Conservation (phyloP, 495 filamentous ascomycete genomes). For the Rhypophila decipiens region DNA sequence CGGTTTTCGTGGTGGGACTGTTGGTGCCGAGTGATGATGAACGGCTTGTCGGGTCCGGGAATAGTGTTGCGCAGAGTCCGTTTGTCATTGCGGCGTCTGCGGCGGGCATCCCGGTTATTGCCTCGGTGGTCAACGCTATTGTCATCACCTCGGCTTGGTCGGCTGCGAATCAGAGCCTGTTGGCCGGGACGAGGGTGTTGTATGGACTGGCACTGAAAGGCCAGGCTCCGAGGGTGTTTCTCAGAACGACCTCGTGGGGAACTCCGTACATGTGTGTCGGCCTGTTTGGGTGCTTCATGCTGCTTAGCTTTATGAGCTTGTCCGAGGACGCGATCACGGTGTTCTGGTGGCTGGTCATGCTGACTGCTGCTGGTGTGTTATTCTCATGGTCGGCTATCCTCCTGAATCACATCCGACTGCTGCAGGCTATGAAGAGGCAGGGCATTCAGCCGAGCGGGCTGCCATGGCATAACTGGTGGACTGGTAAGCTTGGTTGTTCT, state of each 20-base stretch:
- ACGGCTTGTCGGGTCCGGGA: conserved; percentile 40
- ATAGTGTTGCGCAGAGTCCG: conserved; percentile 55
- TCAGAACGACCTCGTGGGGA: conserved; percentile 54
- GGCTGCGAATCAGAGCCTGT: conserved; percentile 58
- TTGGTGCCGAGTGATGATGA: conserved; percentile 55
- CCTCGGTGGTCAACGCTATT: conserved; percentile 59
- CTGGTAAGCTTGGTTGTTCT: conserved; percentile 25
- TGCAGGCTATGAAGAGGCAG: conserved; percentile 35
- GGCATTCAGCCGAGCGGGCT: conserved; percentile 29
- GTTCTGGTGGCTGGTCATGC: conserved; percentile 54
- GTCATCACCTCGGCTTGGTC: conserved; percentile 70
- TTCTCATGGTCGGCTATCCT: conserved; percentile 48
- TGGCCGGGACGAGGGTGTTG: conserved; percentile 55
- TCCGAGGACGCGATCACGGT: conserved; percentile 50
- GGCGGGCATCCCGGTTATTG: conserved; percentile 57
- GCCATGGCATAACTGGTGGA: conserved; percentile 43
- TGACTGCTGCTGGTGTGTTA: conserved; percentile 50
- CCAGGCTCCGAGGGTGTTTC: conserved; percentile 51
- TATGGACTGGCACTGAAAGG: conserved; percentile 56
- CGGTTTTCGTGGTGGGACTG: conserved; percentile 65
- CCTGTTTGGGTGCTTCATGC: conserved; percentile 46
- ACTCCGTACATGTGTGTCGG: conserved; percentile 54
- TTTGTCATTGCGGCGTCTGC: conserved; percentile 65
- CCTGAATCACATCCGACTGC: conserved; percentile 41
- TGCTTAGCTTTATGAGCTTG: conserved; percentile 55